Evolutionary conservation across 306 rosid species (phyloP).

Genomic region (Potentilla sterilis): DNA sequence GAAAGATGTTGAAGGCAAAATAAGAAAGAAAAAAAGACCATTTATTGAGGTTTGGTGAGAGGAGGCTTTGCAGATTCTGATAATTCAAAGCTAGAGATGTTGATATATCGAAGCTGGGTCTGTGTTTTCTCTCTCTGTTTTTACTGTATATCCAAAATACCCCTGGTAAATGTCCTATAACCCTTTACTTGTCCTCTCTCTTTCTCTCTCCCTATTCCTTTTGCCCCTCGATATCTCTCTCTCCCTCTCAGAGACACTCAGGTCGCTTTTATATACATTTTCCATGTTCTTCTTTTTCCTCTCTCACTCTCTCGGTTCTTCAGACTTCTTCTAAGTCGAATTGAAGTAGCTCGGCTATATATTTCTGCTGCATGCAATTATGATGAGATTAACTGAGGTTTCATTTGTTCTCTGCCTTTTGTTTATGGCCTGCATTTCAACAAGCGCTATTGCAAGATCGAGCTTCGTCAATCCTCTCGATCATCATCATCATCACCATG

Average conservation of each 20-base stretch:
- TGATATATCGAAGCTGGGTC: slow-evolving; percentile 47
- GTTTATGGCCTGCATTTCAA: slow-evolving; percentile 39
- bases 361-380: background rate
- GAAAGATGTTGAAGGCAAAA: background rate
- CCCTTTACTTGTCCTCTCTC: slow-evolving; percentile 26
- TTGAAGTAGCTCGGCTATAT: background rate
- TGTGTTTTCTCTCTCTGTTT: slow-evolving; percentile 13
- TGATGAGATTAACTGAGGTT: slow-evolving; percentile 24
- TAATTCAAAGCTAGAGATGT: slow-evolving; percentile 34
- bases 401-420: slow-evolving; percentile 41
- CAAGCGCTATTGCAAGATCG: slow-evolving; percentile 33
- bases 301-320: slow-evolving; percentile 7
- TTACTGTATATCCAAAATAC: slow-evolving; percentile 64
- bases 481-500: background rate
- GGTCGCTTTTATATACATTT: slow-evolving; percentile 29
- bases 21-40: background rate
- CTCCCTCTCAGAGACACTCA: background rate
- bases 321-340: background rate
- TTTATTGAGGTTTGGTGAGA: slow-evolving; percentile 79
- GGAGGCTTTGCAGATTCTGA: slow-evolving; percentile 25
- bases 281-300: slow-evolving; percentile 14
- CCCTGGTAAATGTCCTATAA: slow-evolving; percentile 52
- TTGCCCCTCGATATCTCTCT: slow-evolving; percentile 30
- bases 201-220: slow-evolving; percentile 42
- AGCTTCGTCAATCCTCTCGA: background rate